Evolutionary conservation across 1,284 basidiomycete genomes (phyloP), one percentile per base, ranked within the genome.

Genomic region (Apiotrichum akiyoshidainum): DNA sequence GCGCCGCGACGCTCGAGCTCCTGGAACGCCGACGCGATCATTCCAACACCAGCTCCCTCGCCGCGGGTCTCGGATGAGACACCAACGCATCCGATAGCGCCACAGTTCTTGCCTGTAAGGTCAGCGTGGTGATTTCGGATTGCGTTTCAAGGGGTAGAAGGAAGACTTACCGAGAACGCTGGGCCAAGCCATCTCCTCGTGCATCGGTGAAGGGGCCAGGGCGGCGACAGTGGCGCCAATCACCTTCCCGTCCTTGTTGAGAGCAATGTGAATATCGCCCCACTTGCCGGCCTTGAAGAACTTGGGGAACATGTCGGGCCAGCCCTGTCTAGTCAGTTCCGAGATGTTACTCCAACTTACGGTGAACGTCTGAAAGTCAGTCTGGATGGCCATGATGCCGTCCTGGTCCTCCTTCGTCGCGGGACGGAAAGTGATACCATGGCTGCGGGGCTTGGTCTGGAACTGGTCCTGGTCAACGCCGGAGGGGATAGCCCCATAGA

Each of bases 271-370:
- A 45, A 69, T 60, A 44, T 69, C 65, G 39, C 53, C 54, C 14
- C 45, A 17, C 13, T 52, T 45, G 5, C 63, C 64, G 1, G 59
- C 57, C 0, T 56, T 49, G 35, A 65, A 31, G 47, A 67, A 52
- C 17, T 22, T 31, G 13, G 56, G 62, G 40, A 63, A 68, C 57
- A 62, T 46, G 54, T 67, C 67, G 3, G 67, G 67, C 67, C 67
- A 68, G 5, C 67, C 67, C 66, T 68, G 47, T 19, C 46, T 16
- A 7, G 14, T 12, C 46, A 17, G 17, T 34, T 33, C 13, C 9
- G 12, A 37, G 17, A 34, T 22, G n/a, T n/a, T n/a, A n/a, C 21
- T 17, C 5, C 26, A 8, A 63, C 67, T 54, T 47, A 65, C 65
- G 4, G 59, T 63, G 40, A 47, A 60, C 33, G 46, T 39, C 44